Conservation (phyloP, 2,329 filamentous ascomycete species). For the Colletotrichum tropicale region DNA sequence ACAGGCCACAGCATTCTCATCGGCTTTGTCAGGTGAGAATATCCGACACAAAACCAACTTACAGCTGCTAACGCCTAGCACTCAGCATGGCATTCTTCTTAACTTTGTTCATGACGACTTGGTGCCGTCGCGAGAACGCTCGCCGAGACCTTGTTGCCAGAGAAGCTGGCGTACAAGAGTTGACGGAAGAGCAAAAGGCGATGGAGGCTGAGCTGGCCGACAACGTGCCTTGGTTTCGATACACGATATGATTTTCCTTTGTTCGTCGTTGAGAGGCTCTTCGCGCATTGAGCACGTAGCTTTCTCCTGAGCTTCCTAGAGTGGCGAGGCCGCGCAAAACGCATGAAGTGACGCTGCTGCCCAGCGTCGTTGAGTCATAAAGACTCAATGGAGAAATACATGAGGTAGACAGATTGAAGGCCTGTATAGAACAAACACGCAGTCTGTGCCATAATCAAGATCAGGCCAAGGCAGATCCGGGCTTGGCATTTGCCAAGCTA, state of each 20-base stretch:
- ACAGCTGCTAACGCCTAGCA: conserved; percentile 19
- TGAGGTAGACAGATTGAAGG: not conserved
- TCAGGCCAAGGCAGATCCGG: not conserved
- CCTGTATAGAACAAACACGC: not conserved
- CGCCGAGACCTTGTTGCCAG: conserved; percentile 27
- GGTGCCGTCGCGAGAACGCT: conserved; percentile 33
- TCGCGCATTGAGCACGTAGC: not conserved
- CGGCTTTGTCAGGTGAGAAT: conserved; percentile 23
- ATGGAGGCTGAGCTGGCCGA: conserved; percentile 34
- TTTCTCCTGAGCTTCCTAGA: not conserved
- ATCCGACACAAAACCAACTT: not conserved
- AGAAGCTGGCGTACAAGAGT: conserved; percentile 19
- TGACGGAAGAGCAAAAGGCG: conserved; percentile 31
- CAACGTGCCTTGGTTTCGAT: conserved; percentile 34
- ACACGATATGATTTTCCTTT: conserved; percentile 23
- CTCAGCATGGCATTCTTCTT: conserved; percentile 31
- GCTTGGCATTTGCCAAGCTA: not conserved
- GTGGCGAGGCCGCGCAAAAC: not conserved
- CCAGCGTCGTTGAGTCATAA: not conserved
- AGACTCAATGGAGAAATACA: not conserved
- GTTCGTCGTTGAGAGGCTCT: not conserved
- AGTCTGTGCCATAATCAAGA: not conserved
- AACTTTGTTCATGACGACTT: conserved; percentile 34
- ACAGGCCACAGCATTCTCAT: conserved; percentile 51
- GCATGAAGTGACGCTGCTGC: not conserved